These are phyloP conservation scores for Claviceps capensis DNA, from an alignment of 2,329 filamentous ascomycete species.

Conservation along the genomic window DNA sequence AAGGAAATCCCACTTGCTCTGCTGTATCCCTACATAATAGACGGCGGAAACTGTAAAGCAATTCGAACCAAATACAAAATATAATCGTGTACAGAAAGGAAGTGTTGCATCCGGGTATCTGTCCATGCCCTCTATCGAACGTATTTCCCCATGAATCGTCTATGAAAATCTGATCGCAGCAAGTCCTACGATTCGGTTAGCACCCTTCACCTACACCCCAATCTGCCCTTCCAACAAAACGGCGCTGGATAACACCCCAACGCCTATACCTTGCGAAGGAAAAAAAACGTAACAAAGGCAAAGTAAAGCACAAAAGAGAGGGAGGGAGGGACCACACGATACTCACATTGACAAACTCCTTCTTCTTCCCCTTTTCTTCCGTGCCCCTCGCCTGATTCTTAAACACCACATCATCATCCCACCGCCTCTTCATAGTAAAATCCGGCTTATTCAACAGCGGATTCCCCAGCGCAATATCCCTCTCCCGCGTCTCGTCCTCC, in stretches of 20 bases:
- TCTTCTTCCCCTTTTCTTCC: slow-evolving; percentile 79
- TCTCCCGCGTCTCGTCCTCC: slow-evolving; percentile 72
- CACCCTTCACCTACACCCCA: neutral
- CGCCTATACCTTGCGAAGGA: neutral
- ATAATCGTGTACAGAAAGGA: slow-evolving; percentile 4
- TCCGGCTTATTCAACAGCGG: slow-evolving; percentile 79
- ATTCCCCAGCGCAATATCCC: slow-evolving; percentile 84
- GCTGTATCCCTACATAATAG: too few relatives aligned
- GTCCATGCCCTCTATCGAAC: slow-evolving; percentile 29
- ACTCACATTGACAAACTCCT: slow-evolving; percentile 90
- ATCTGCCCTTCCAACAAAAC: neutral
- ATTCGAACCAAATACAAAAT: neutral
- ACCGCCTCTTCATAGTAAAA: slow-evolving; percentile 81
- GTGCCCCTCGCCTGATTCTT: slow-evolving; percentile 96
- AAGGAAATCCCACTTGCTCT: too few relatives aligned
- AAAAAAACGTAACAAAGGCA: neutral
- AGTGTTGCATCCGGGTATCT: slow-evolving; percentile 9
- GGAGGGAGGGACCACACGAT: neutral
- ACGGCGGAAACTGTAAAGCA: neutral
- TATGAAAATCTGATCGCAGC: slow-evolving; percentile 91
- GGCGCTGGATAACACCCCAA: neutral
- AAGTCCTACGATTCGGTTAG: slow-evolving; percentile 45
- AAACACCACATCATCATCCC: slow-evolving; percentile 98
- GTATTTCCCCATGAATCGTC: slow-evolving; percentile 78
- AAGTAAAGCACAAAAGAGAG: neutral